phyloP scores from a whole-genome alignment of 768 basidiomycete genomes.

The Suillus paluster region DNA sequence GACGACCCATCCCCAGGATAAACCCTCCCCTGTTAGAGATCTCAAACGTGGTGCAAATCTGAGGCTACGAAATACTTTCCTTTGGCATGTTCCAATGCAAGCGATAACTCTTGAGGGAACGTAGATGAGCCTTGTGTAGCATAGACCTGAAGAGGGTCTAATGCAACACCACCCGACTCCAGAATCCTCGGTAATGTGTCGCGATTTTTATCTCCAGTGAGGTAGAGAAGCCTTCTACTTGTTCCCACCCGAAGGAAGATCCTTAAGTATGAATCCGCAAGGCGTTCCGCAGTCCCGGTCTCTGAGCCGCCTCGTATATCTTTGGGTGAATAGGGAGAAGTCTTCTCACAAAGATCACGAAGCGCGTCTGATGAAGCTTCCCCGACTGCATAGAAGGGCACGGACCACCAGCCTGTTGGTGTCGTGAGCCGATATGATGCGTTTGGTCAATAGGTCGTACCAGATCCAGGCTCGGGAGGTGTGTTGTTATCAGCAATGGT shows the following conservation, averaged over 20 bases:
- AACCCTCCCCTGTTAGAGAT: background rate
- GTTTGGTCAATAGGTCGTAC: constrained; percentile 12
- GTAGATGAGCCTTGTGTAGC: constrained; percentile 60
- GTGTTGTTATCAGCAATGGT: constrained; percentile 15
- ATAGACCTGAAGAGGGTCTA: constrained; percentile 69
- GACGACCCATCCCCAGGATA: constrained; percentile 64
- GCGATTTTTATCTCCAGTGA: constrained; percentile 87
- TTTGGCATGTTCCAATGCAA: constrained; percentile 32
- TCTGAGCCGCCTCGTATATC: constrained; percentile 49
- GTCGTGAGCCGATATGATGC: constrained; percentile 9
- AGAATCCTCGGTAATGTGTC: constrained; percentile 66
- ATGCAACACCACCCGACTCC: constrained; percentile 43
- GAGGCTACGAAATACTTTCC: constrained; percentile 19
- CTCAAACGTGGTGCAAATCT: constrained; percentile 10
- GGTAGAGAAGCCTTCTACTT: constrained; percentile 55
- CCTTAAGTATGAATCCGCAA: constrained; percentile 66
- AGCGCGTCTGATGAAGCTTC: constrained; percentile 60
- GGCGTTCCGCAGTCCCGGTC: constrained; percentile 69
- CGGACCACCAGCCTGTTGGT: constrained; percentile 51
- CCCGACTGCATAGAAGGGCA: constrained; percentile 85
- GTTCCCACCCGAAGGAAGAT: constrained; percentile 25
- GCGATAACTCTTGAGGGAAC: constrained; percentile 50
- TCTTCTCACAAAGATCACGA: constrained; percentile 34
- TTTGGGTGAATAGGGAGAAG: constrained; percentile 42
- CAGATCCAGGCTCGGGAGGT: constrained; percentile 7